Conservation (phyloP, 2,329 filamentous ascomycete genomes). For the Trichoderma atrobrunneum region DNA sequence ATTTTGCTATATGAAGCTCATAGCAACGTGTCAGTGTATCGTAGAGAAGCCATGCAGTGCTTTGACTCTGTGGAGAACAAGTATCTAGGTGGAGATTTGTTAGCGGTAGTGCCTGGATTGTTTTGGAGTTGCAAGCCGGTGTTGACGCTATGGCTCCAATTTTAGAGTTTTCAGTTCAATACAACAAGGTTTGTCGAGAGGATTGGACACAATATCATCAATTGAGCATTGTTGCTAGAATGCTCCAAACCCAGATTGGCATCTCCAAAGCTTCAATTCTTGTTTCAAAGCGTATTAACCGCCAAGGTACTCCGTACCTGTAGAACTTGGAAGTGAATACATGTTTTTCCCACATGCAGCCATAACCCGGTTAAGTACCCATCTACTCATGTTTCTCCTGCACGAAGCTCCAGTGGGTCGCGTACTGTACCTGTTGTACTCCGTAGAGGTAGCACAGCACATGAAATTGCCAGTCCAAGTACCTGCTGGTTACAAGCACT, state of each 20-base stretch:
- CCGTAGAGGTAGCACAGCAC: not conserved
- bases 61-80: not conserved
- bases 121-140: not conserved
- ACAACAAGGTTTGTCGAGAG: not conserved
- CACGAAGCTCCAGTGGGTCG: constrained; percentile 4
- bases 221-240: not conserved
- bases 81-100: not conserved
- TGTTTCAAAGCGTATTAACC: not conserved
- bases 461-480: not conserved
- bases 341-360: not conserved
- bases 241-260: not conserved
- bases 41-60: not conserved
- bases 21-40: no score
- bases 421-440: not conserved
- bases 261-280: not conserved
- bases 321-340: not conserved
- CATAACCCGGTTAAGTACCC: not conserved
- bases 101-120: not conserved
- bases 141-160: not conserved
- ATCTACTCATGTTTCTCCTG: not conserved
- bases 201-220: not conserved
- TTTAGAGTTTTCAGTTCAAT: not conserved
- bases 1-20: no score
- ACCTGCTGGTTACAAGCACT: not conserved
- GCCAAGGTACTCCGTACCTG: not conserved